phyloP scores from a whole-genome alignment of 2,329 filamentous ascomycete species.

The Talaromyces sp. region DNA sequence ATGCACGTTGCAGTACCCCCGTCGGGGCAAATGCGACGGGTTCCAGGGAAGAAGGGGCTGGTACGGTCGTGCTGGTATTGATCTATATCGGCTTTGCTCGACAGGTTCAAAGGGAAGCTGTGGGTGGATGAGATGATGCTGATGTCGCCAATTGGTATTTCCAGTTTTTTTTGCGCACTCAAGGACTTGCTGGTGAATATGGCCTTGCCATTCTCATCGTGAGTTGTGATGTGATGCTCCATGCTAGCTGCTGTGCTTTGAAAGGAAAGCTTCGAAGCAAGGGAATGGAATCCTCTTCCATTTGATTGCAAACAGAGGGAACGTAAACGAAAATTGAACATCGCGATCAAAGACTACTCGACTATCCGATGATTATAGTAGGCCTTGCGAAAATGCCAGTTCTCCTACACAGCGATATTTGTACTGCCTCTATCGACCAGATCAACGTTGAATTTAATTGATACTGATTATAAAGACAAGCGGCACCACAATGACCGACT shows the following conservation, averaged over 20 bases:
- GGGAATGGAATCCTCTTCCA: background rate
- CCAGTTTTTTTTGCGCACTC: background rate
- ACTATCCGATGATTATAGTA: background rate
- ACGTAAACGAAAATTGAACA: background rate
- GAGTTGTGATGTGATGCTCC: conserved; percentile 6
- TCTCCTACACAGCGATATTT: background rate
- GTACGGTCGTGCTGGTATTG: conserved; percentile 1
- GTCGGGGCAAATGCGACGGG: conserved; percentile 3
- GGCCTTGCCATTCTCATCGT: background rate
- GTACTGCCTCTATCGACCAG: background rate
- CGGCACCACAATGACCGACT: background rate
- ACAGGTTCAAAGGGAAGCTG: background rate
- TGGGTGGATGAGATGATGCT: conserved; percentile 4
- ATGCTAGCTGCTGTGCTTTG: background rate
- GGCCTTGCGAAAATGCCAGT: background rate
- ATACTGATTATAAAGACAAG: background rate
- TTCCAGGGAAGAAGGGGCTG: conserved; percentile 3
- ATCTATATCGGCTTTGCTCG: background rate
- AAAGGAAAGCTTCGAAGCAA: background rate
- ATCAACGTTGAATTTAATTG: too few species aligned
- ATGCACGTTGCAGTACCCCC: conserved; percentile 1
- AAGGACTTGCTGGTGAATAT: background rate
- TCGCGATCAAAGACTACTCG: background rate
- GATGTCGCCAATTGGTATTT: conserved; percentile 4
- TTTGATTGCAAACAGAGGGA: background rate